These are phyloP conservation scores for Solanum chmielewskii DNA, from an alignment of 257 asterid genomes.

Conservation along the genomic window DNA sequence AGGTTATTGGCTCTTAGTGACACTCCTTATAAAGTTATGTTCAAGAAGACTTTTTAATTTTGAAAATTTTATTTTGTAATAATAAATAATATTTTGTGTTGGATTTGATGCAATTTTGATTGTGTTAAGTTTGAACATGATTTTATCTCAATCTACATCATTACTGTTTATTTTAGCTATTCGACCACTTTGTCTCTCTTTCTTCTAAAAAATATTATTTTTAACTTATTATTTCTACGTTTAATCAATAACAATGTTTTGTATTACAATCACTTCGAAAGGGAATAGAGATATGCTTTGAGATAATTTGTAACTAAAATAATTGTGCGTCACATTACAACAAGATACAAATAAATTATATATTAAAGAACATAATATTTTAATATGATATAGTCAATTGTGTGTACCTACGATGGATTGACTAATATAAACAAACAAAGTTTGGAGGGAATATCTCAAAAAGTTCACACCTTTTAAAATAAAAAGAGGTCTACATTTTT, in stretches of 20 bases:
- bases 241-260: neutral
- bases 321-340: neutral
- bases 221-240: neutral
- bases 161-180: neutral
- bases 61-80: neutral
- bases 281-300: neutral
- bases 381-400: neutral
- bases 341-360: too few species aligned
- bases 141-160: neutral
- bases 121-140: neutral
- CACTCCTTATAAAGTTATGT: neutral
- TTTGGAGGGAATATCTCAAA: too few species aligned
- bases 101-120: neutral
- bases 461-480: too few species aligned
- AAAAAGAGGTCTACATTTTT: too few species aligned
- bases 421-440: too few species aligned
- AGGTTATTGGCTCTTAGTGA: conserved; percentile 5
- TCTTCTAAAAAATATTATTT: neutral
- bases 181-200: neutral
- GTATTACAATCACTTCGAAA: neutral
- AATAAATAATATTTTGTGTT: neutral
- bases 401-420: neutral
- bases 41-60: neutral
- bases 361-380: neutral
- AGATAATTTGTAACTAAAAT: neutral